Base-by-base conservation (phyloP, 148 eudicot species). In the Amaranthus palmeri region DNA sequence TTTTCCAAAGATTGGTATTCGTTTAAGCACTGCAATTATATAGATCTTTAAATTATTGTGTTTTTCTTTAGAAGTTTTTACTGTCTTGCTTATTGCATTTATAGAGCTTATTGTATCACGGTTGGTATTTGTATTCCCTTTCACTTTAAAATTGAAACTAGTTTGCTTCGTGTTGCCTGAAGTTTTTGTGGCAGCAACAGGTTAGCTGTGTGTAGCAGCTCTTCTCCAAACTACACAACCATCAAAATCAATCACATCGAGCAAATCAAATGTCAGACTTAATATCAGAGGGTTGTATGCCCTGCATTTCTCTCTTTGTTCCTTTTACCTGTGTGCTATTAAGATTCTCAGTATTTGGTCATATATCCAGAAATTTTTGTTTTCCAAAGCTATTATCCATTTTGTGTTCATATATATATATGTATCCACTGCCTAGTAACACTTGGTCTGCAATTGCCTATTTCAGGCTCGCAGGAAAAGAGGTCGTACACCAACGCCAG, bases 401-500 rank as follows among this genome's bases (percentile, higher is more conserved):
- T 36, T 49, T 12, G 40, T 7, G 45, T 14, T 14, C 45, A 43
- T 52, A 14, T 10, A 15, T 74, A 47, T 18, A 2, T 8, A 14
- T n/a, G n/a, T 65, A 42, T 56, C 17, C n/a, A 62, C 15, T 12
- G 46, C 5, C 10, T 25, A 5, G 12, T 51, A 59, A 70, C 65
- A 70, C 63, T 69, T 1, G 8, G 60, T 63, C 52, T n/a, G 40
- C 15, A 18, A 58, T 44, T 53, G 44, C 48, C 58, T 42, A 52
- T 69, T 80, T 54, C 92, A 95, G 99, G 90, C 99, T 17, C 85
- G 84, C 76, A 89, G 99, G 79, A 52, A 77, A 10, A 86, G 99
- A 81, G 99, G 99, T 11, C 88, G 99, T 45, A 95, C 99, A 40
- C 99, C 99, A 3, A 95, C 99, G 46, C 99, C 97, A 10, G 99